Evolutionary conservation across 1,139 yeast species (phyloP), one percentile per base, ranked within the genome.

Genomic region (Pichia sp.): DNA sequence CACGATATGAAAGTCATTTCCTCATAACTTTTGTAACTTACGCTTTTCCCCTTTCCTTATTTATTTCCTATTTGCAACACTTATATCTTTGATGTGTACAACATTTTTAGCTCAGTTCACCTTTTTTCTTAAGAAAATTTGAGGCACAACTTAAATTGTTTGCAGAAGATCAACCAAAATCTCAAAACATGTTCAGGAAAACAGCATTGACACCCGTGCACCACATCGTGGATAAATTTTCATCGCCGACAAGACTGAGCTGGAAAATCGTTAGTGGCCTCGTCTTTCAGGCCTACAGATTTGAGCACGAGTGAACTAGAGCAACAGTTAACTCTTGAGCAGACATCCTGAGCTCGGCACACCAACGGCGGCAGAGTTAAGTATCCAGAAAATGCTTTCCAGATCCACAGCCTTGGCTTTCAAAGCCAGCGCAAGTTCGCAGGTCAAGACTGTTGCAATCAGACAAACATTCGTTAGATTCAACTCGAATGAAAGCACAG

Each of bases 371-470:
- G 31, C 15, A 34, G 49, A n/a, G 10, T 40, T 11, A 8, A 23
- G 1, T 11, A 43, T 6, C 36, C 15, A 8, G 31, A 43, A 13
- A 40, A 56, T 56, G 59, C 55, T 56, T 44, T 50, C 59, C n/a
- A 56, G 57, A 54, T 47, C 57, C 13, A 45, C 55, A 8, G 31
- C 46, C 13, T 30, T 13, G n/a, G 51, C 47, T 19, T 41, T 47
- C 10, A 47, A 19, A 26, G 48, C 49, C 19, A 36, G 41, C 11
- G 23, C 49, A 10, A 46, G 40, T n/a, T 36, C 38, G 7, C 47
- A 44, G 26, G 15, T 50, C 23, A 43, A 34, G 44, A 16, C 52
- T 50, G 44, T 34, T 34, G 45, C 44, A 15, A 36, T n/a, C n/a
- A 50, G 29, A 13, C 26, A 29, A n/a, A 10, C 13, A 8, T n/a